phyloP scores from a whole-genome alignment of 306 rosid genomes.

The Glycine tomentella region DNA sequence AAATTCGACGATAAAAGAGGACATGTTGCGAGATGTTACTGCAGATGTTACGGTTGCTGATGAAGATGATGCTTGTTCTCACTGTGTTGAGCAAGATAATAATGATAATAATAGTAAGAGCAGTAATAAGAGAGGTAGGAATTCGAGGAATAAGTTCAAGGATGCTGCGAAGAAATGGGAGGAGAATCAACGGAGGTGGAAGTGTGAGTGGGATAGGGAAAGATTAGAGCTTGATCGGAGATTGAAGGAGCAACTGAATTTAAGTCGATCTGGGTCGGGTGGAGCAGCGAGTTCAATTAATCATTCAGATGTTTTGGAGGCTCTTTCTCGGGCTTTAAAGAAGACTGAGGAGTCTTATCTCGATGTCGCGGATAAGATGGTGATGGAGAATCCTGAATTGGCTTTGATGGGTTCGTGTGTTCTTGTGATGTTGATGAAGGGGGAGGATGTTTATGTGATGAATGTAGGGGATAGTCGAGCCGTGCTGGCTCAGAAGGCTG shows the following conservation, averaged over 20 bases:
- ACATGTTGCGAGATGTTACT: neutral
- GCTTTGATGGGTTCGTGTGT: constrained; percentile 99
- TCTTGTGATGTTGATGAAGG: constrained; percentile 96
- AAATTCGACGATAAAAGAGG: constrained; percentile 7
- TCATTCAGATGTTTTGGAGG: constrained; percentile 83
- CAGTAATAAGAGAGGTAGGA: constrained; percentile 47
- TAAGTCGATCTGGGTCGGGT: constrained; percentile 56
- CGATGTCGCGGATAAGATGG: constrained; percentile 85
- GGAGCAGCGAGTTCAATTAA: constrained; percentile 49
- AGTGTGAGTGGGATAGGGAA: constrained; percentile 91
- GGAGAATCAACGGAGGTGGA: constrained; percentile 93
- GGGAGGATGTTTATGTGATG: constrained; percentile 95
- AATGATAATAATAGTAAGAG: constrained; percentile 34
- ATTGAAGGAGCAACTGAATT: constrained; percentile 73
- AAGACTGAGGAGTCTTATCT: constrained; percentile 91
- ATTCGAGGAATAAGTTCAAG: constrained; percentile 57
- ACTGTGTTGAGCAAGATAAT: constrained; percentile 65
- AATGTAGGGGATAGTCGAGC: constrained; percentile 96
- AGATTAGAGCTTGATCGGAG: constrained; percentile 86
- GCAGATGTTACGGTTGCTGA: constrained; percentile 45
- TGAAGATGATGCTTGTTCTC: constrained; percentile 61
- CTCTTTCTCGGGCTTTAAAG: constrained; percentile 78
- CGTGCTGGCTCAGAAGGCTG: constrained; percentile 86
- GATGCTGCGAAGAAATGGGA: constrained; percentile 77
- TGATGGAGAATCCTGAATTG: constrained; percentile 84